Evolutionary conservation across 441 rosid genomes (phyloP), one percentile per base, ranked within the genome.

Genomic region (Biscutella auriculata): DNA sequence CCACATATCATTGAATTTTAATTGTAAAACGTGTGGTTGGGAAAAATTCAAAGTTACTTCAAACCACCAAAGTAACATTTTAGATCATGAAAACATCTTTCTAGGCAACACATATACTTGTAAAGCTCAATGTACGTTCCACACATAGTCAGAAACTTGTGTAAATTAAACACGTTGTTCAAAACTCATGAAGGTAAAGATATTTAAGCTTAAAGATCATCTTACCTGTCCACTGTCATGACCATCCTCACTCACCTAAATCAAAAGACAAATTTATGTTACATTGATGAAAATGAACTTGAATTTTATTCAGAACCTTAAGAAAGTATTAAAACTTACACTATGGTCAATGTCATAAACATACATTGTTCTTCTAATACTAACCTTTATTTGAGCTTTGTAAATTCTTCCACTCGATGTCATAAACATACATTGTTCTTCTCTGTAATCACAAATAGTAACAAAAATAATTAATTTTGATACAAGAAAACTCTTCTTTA

Each of bases 291-390:
- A 33, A 39, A 25, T 16, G 6, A 59, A 52, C 54, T 60, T 16
- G 0, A 47, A 12, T 29, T 9, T n/a, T 7, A 4, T 7, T 0
- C 0, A 29, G 1, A 60, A 60, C 36, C 15, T 9, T 25, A 8
- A 26, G n/a, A 48, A 37, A 46, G 8, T 1, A 0, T 40, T 26
- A 3, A 43, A 58, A 76, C 90, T 72, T 68, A 83, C 90, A 67
- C 67, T 77, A 66, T 81, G 90, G 64, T 83, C 87, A 57, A 83
- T 83, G 75, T 81, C 90, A 41, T 87, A 79, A 72, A 83, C 87
- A 77, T 83, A 83, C 3, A 83, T 80, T 11, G 90, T 83, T 65
- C 86, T 77, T 45, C 87, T 76, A 49, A 83, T 57, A 58, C 84
- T 74, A 76, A 80, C 86, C 62, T 83, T 81, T 71, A 81, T 59